Percentiles rank a stretch among this genome's conserved stretches.
These are phyloP conservation scores for Crithidia fasciculata DNA, from an alignment of 208 protist genomes.

Conservation along the genomic window DNA sequence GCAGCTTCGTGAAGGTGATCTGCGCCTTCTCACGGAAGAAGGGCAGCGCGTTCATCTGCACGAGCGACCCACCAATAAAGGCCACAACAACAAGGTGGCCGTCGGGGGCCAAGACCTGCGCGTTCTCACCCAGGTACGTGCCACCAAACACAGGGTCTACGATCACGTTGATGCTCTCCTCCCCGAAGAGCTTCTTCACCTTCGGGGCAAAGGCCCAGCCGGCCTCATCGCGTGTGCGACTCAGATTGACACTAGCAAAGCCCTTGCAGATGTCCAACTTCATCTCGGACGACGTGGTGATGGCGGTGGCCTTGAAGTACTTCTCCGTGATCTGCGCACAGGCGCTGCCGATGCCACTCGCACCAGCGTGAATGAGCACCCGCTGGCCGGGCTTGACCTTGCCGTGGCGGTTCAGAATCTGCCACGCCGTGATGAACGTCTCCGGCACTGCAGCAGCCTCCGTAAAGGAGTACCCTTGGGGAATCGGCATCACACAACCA, in stretches of 20 bases:
- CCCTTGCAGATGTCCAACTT: conserved; percentile 74
- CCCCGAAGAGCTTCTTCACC: conserved; percentile 48
- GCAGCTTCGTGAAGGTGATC: conserved; percentile 78
- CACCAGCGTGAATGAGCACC: conserved; percentile 89
- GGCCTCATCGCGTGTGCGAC: conserved; percentile 53
- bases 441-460: conserved; percentile 93
- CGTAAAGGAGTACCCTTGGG: conserved; percentile 78
- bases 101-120: conserved; percentile 51
- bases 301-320: conserved; percentile 71
- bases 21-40: conserved; percentile 56
- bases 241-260: conserved; percentile 54
- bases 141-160: conserved; percentile 86
- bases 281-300: conserved; percentile 66
- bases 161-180: conserved; percentile 62
- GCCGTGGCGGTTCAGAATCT: conserved; percentile 76
- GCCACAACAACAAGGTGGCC: conserved; percentile 66
- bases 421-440: conserved; percentile 93
- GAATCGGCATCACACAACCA: conserved; percentile 75
- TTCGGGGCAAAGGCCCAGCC: conserved; percentile 66
- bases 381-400: conserved; percentile 60
- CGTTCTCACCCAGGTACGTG: conserved; percentile 69
- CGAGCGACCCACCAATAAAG: conserved; percentile 63
- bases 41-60: conserved; percentile 57
- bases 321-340: conserved; percentile 85
- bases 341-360: conserved; percentile 89